Evolutionary conservation across 345 rosid species (phyloP).

Genomic region (Syzygium aqueum): DNA sequence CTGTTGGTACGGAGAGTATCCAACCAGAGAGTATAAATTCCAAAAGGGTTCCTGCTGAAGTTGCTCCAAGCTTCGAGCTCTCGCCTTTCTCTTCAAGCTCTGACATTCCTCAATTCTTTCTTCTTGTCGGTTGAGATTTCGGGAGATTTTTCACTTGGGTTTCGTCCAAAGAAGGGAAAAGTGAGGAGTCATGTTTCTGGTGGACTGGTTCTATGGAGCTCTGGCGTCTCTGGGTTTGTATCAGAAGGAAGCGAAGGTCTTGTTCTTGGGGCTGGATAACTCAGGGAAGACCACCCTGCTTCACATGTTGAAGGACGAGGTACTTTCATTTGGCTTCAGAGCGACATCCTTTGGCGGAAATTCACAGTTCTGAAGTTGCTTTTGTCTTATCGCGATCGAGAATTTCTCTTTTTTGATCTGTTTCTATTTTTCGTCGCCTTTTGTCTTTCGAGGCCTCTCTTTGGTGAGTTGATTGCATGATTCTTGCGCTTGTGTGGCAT

Average conservation of each 20-base stretch:
- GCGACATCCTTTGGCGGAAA: background rate
- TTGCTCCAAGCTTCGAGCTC: background rate
- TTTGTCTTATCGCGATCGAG: background rate
- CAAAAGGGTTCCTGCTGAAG: background rate
- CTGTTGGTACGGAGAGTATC: background rate
- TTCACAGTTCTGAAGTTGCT: background rate
- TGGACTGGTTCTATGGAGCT: background rate
- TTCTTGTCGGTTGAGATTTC: background rate
- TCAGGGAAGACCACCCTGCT: slow-evolving; percentile 11
- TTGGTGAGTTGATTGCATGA: background rate
- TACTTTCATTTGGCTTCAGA: background rate
- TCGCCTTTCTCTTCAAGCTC: background rate
- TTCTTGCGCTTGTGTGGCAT: background rate
- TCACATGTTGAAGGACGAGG: slow-evolving; percentile 11
- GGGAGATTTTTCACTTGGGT: background rate
- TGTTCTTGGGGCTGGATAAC: slow-evolving; percentile 8
- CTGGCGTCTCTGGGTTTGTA: background rate
- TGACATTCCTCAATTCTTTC: background rate
- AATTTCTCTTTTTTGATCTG: background rate
- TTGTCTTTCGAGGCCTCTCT: background rate
- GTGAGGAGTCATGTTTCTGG: background rate
- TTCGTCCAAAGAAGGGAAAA: fast-evolving
- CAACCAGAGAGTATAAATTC: background rate
- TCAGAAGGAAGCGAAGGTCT: background rate
- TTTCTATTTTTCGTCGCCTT: background rate